Base-by-base conservation (phyloP, 202 grass and related monocot genomes). In the Panicum hallii region DNA sequence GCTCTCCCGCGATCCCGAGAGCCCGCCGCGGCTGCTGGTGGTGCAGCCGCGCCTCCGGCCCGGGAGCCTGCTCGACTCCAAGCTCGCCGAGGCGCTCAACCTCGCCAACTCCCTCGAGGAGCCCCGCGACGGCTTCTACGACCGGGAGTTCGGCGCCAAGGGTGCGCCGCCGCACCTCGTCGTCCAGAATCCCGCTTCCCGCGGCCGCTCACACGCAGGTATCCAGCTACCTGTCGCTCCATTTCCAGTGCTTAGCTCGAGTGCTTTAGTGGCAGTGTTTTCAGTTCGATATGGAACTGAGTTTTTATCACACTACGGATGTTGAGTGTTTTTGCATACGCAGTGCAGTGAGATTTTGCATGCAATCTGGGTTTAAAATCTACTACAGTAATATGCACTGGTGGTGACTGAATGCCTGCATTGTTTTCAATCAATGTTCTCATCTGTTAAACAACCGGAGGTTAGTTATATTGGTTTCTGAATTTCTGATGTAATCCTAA, bases 41-140 rank as follows among this genome's bases (percentile, higher is more conserved):
- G 90, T 94, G 68, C 96, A 99, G 86, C 93, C 93, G 66, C 90
- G 89, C 77, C 88, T 94, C 71, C 93, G 96, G 14, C 93, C 91
- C 1, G 86, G 89, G 34, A 34, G 74, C 40, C 82, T 99, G 66
- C 96, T 99, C 69, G 61, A 90, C 34, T 89, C 91, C 48, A 95
- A 94, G 86, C 96, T 98, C 52, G 64, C 93, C 52, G 93, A 95
- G 89, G 91, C 88, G 22, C 93, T 98, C 74, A 94, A 90, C 87
- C 88, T 98, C 78, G 93, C 95, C 44, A 94, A 93, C 80, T 98
- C 96, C 53, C 88, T 98, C 17, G 93, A 95, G 81, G 90, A 95
- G 87, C 83, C 86, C 20, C 88, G 93, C 79, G 95, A 98, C 17
- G 89, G 93, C 34, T 90, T 93, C 91, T 90, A 90, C 50, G 45